These are phyloP conservation scores for Poa pratensis DNA, from an alignment of 176 grass and related monocot genomes.

Conservation along the genomic window DNA sequence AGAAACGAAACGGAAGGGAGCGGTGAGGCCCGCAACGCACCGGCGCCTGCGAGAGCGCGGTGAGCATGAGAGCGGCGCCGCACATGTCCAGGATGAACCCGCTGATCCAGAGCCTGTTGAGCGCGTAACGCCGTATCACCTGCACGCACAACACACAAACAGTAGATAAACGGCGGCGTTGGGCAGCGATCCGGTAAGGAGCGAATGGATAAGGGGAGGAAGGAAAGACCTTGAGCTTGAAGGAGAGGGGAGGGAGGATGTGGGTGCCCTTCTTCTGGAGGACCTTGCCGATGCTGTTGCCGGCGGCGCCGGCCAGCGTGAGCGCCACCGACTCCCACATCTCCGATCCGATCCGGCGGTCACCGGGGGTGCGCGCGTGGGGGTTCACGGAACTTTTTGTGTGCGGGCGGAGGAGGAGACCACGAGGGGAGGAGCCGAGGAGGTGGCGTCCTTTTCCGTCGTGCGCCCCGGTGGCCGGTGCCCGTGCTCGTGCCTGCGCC, in stretches of 20 bases:
- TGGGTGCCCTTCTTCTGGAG: conserved; percentile 97
- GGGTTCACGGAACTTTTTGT: background rate
- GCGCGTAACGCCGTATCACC: conserved; percentile 85
- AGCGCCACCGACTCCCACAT: conserved; percentile 96
- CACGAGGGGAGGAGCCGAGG: background rate
- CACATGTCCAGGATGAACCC: conserved; percentile 92
- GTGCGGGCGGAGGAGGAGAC: conserved; percentile 23
- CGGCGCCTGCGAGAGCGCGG: conserved; percentile 84
- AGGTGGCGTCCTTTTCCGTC: conserved; percentile 33
- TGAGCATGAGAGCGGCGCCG: conserved; percentile 85
- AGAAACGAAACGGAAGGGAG: background rate
- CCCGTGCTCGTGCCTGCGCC: background rate
- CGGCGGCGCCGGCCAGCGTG: conserved; percentile 85
- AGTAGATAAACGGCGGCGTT: background rate
- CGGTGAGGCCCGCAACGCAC: conserved; percentile 24
- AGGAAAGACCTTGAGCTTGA: conserved; percentile 89
- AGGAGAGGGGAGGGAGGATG: conserved; percentile 98
- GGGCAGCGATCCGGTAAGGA: background rate
- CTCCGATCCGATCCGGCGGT: conserved; percentile 36
- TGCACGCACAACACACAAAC: conserved; percentile 14
- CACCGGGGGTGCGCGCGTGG: conserved; percentile 12
- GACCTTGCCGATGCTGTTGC: conserved; percentile 98
- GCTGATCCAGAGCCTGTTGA: conserved; percentile 86
- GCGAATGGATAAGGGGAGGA: background rate
- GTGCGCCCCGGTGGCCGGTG: conserved; percentile 20